phyloP scores from a whole-genome alignment of 2,329 filamentous ascomycete genomes.

The Knufia fluminis region DNA sequence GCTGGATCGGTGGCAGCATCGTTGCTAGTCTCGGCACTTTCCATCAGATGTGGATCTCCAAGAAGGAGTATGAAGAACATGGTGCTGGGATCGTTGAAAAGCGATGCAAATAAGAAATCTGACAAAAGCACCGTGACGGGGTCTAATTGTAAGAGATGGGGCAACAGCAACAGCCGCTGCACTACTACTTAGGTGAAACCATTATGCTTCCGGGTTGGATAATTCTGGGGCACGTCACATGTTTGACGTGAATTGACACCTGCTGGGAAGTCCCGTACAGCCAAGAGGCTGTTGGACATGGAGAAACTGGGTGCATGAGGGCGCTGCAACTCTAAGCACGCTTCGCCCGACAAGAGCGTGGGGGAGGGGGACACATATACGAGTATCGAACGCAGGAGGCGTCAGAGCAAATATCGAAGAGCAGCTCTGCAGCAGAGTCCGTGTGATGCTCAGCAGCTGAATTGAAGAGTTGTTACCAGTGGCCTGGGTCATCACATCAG shows the following conservation, averaged over 20 bases:
- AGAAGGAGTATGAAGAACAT: slow-evolving; percentile 96
- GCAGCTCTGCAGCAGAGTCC: background rate
- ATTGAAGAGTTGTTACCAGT: background rate
- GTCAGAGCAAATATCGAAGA: background rate
- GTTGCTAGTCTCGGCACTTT: slow-evolving; percentile 91
- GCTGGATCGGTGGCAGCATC: slow-evolving; percentile 96
- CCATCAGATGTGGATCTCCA: slow-evolving; percentile 98
- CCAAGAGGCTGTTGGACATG: too few species aligned
- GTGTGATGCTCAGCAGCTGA: too few species aligned
- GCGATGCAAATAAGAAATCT: slow-evolving; percentile 82
- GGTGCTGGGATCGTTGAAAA: slow-evolving; percentile 86
- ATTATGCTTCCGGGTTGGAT: background rate
- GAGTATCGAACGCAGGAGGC: too few species aligned
- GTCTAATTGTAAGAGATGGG: too few species aligned
- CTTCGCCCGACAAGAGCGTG: too few species aligned
- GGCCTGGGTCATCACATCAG: background rate
- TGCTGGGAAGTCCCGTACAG: background rate
- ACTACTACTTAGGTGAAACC: too few species aligned
- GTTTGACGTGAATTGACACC: background rate
- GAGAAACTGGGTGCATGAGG: too few species aligned
- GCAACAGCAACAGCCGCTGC: too few species aligned
- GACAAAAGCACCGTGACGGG: too few species aligned
- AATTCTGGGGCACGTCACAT: background rate
- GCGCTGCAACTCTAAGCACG: too few species aligned
- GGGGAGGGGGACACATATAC: too few species aligned